Conservation (phyloP, 31 red algal species). For the Porphyra umbilicalis region DNA sequence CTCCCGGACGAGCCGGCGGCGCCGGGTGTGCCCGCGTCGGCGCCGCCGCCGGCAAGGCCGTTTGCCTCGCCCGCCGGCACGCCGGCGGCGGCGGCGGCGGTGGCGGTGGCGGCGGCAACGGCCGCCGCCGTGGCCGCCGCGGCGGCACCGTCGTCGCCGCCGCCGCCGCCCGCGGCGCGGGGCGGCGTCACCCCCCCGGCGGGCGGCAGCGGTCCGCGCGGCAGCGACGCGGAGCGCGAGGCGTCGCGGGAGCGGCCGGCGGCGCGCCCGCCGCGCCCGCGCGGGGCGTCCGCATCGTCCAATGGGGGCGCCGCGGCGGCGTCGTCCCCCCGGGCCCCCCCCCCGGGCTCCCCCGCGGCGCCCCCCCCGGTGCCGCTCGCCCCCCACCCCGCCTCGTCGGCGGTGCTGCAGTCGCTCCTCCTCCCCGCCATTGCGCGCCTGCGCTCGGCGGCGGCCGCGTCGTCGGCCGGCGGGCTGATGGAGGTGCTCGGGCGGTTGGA, state of each 20-base stretch:
- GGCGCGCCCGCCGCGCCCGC: not conserved
- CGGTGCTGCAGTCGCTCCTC: conserved; percentile 45
- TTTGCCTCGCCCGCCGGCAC: not conserved
- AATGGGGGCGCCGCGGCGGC: not conserved
- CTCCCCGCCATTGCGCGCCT: conserved; percentile 58
- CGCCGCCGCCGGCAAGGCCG: not conserved
- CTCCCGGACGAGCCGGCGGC: not conserved
- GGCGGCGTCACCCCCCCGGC: too few relatives aligned
- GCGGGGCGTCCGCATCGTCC: not conserved
- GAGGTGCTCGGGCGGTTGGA: conserved; percentile 41
- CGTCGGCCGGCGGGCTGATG: conserved; percentile 24
- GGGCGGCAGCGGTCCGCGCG: too few relatives aligned
- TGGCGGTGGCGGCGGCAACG: too few relatives aligned
- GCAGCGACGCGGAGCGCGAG: too few relatives aligned
- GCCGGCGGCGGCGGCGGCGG: too few relatives aligned
- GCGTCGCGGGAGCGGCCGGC: too few relatives aligned
- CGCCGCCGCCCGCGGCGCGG: too few relatives aligned
- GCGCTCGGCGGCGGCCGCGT: conserved; percentile 44
- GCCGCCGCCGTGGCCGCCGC: too few relatives aligned
- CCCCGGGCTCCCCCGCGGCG: not conserved
- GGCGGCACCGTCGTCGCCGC: too few relatives aligned
- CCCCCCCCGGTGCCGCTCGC: not conserved
- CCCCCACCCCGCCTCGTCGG: conserved; percentile 9
- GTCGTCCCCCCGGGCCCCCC: not conserved
- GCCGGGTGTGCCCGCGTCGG: not conserved